A percentile compares a stretch with the other conserved stretches of the same genome.
Conservation (phyloP, 768 basidiomycete genomes). For the Rhodotorula toruloides region DNA sequence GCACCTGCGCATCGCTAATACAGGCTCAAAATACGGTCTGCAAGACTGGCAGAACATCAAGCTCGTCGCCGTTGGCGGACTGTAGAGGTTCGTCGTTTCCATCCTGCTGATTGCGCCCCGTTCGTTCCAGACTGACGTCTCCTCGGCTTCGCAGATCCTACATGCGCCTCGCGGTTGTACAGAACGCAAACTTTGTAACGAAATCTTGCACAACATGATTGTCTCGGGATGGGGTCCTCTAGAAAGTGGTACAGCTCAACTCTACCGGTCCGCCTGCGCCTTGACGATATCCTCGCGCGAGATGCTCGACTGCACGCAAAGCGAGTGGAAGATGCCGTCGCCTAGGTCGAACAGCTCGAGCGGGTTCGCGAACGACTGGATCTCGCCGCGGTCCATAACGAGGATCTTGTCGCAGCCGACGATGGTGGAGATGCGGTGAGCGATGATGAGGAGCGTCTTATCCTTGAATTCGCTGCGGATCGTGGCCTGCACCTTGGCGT, state of each 20-base stretch:
- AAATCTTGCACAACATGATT: no score
- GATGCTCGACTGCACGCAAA: constrained; percentile 59
- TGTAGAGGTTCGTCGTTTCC: constrained; percentile 1
- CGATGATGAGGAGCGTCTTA: constrained; percentile 53
- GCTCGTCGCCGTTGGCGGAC: constrained; percentile 25
- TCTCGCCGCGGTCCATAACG: constrained; percentile 70
- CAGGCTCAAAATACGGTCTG: constrained; percentile 73
- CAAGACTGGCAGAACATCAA: constrained; percentile 57
- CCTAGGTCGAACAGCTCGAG: constrained; percentile 52
- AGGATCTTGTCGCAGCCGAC: constrained; percentile 62
- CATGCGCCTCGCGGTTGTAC: no score
- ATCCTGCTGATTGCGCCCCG: no score
- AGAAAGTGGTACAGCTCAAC: background rate
- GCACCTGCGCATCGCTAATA: constrained; percentile 53
- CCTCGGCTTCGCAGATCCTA: no score
- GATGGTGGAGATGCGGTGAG: constrained; percentile 36
- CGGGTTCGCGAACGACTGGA: constrained; percentile 51
- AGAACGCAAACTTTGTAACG: no score
- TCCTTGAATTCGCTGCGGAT: constrained; percentile 72
- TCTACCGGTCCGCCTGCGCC: background rate
- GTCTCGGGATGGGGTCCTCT: no score
- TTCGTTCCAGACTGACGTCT: no score
- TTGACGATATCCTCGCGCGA: constrained; percentile 52
- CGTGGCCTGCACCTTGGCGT: constrained; percentile 82
- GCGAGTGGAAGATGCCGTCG: constrained; percentile 58